phyloP scores from a whole-genome alignment of 768 basidiomycete genomes.

The Lenzites betulinus region DNA sequence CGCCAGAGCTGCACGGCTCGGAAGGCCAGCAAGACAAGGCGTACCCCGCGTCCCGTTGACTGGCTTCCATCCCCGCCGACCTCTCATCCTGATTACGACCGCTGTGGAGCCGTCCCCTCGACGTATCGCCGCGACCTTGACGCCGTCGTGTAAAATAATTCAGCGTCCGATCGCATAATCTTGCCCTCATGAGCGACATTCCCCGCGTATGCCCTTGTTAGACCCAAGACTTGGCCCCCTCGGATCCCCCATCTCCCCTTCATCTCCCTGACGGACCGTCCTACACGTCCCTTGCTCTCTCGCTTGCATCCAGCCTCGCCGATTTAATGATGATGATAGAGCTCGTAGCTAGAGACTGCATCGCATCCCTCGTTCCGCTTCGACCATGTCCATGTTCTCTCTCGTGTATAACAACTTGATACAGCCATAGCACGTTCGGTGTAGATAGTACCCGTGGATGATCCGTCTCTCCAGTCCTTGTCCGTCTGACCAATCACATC shows the following conservation, averaged over 20 bases:
- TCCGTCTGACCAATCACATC: not conserved
- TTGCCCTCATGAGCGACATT: not conserved
- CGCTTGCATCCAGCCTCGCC: not conserved
- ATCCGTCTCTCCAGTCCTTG: not conserved
- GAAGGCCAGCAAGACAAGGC: not conserved
- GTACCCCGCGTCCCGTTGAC: not conserved
- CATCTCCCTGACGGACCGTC: conserved; percentile 1
- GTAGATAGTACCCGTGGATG: conserved; percentile 4
- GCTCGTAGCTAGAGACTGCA: not conserved
- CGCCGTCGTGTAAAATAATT: conserved; percentile 12
- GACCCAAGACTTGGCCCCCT: not conserved
- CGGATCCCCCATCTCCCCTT: not conserved
- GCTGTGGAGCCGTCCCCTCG: not conserved
- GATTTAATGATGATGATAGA: conserved; percentile 6
- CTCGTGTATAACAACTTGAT: conserved; percentile 6
- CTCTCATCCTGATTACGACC: not conserved
- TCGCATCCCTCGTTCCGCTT: not conserved
- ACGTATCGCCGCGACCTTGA: not conserved
- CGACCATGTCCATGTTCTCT: not conserved
- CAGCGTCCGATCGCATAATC: conserved; percentile 11
- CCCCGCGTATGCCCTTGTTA: not conserved
- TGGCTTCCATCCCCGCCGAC: too few species aligned
- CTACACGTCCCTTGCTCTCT: not conserved
- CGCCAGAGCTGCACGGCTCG: not conserved
- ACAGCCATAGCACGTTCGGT: not conserved